Conservation (phyloP, 306 rosid species). For the Pyrus betulifolia region DNA sequence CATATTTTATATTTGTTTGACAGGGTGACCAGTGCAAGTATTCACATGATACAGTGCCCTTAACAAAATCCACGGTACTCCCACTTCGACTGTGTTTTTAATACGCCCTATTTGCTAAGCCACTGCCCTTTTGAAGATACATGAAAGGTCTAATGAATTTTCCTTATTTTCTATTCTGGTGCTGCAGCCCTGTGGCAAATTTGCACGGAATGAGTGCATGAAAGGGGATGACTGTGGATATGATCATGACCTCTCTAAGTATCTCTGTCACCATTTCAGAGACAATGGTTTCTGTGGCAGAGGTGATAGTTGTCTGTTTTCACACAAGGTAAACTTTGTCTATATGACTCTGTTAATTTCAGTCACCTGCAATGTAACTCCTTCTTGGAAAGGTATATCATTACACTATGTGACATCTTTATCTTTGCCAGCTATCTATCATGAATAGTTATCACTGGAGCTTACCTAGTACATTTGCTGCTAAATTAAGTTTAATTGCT, state of each 20-base stretch:
- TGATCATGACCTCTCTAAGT: slow-evolving; percentile 78
- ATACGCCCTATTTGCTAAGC: background rate
- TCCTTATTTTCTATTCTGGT: slow-evolving; percentile 14
- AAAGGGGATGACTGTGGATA: slow-evolving; percentile 87
- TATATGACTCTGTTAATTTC: slow-evolving; percentile 3
- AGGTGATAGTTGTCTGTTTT: slow-evolving; percentile 63
- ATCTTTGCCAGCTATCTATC: background rate
- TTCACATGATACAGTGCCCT: slow-evolving; percentile 70
- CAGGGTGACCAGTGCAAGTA: slow-evolving; percentile 87
- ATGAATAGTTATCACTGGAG: background rate
- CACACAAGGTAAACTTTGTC: slow-evolving; percentile 63
- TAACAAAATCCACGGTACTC: slow-evolving; percentile 66
- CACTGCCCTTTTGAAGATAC: background rate
- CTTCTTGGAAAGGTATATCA: background rate
- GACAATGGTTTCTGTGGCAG: slow-evolving; percentile 62
- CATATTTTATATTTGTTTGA: slow-evolving; percentile 13
- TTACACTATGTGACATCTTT: background rate
- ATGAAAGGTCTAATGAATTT: background rate
- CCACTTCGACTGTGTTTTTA: background rate
- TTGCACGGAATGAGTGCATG: slow-evolving; percentile 73
- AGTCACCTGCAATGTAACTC: background rate
- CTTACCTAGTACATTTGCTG: background rate
- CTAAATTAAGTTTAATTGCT: background rate
- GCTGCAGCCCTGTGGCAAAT: slow-evolving; percentile 71
- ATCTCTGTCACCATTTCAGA: slow-evolving; percentile 61